Evolutionary conservation across 176 grass and related monocot species (phyloP).

Genomic region (Oryza glumipatula): DNA sequence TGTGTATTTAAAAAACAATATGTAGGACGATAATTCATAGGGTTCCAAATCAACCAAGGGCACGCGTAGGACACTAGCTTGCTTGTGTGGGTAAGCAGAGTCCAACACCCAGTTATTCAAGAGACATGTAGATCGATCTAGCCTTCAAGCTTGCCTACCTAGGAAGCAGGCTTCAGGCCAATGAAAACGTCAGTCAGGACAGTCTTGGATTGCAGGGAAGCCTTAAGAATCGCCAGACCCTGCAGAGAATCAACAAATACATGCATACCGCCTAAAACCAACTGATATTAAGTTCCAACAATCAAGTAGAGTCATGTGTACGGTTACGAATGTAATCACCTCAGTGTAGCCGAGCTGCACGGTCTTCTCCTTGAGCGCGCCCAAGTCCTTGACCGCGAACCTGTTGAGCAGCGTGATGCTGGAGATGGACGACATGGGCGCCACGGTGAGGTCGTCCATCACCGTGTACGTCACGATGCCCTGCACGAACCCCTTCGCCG

Average conservation of each 20-base stretch:
- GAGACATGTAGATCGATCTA: no score
- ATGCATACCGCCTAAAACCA: no score
- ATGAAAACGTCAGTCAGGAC: slow-evolving; percentile 49
- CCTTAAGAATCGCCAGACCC: slow-evolving; percentile 32
- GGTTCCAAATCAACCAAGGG: no score
- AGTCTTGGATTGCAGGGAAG: slow-evolving; percentile 35
- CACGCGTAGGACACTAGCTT: no score
- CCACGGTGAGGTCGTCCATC: slow-evolving; percentile 1
- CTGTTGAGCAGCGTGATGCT: slow-evolving; percentile 43
- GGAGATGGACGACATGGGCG: slow-evolving; percentile 48
- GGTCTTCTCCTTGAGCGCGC: slow-evolving; percentile 49
- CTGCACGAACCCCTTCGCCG: slow-evolving; percentile 50
- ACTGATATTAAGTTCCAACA: no score
- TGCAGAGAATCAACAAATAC: neutral
- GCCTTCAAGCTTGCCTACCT: no score
- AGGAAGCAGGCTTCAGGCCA: no score
- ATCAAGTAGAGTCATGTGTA: no score
- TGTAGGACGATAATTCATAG: no score
- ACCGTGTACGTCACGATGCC: neutral
- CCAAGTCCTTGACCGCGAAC: slow-evolving; percentile 34
- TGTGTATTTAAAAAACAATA: no score
- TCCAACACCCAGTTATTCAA: no score
- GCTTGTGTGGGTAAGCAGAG: no score
- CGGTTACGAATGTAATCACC: neutral
- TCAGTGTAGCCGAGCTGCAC: slow-evolving; percentile 36